Conservation (phyloP, 495 filamentous ascomycete genomes). For the Penicillium silybi region DNA sequence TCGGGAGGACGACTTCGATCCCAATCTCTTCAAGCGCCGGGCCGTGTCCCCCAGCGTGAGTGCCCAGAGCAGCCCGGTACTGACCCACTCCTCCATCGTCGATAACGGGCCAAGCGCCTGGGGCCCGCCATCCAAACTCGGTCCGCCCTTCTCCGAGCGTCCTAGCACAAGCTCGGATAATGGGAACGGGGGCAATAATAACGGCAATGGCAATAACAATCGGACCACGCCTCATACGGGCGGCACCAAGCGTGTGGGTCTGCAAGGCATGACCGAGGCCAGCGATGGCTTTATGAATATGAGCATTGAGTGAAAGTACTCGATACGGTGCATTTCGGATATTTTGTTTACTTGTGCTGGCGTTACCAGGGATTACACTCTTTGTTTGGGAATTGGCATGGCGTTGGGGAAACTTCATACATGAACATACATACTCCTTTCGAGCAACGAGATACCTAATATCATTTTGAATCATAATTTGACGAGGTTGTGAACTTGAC, state of each 20-base stretch:
- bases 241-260: constrained; percentile 67
- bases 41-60: constrained; percentile 93
- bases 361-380: not conserved
- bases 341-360: not conserved
- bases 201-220: constrained; percentile 12
- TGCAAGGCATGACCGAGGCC: constrained; percentile 95
- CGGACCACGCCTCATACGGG: constrained; percentile 36
- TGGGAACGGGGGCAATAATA: constrained; percentile 4
- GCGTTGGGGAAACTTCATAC: constrained; percentile 8
- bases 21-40: constrained; percentile 82
- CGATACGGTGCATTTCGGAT: not conserved
- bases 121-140: constrained; percentile 63
- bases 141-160: constrained; percentile 48
- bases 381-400: constrained; percentile 6
- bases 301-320: constrained; percentile 67
- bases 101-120: constrained; percentile 61
- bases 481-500: not conserved
- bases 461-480: not conserved
- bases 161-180: constrained; percentile 45
- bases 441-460: constrained; percentile 10
- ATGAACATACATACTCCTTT: constrained; percentile 7
- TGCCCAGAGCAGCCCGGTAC: constrained; percentile 82
- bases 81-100: constrained; percentile 72
- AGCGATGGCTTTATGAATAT: constrained; percentile 96
- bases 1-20: constrained; percentile 89